Base-by-base conservation (phyloP, 768 basidiomycete species). In the Rhodotorula diobovata region DNA sequence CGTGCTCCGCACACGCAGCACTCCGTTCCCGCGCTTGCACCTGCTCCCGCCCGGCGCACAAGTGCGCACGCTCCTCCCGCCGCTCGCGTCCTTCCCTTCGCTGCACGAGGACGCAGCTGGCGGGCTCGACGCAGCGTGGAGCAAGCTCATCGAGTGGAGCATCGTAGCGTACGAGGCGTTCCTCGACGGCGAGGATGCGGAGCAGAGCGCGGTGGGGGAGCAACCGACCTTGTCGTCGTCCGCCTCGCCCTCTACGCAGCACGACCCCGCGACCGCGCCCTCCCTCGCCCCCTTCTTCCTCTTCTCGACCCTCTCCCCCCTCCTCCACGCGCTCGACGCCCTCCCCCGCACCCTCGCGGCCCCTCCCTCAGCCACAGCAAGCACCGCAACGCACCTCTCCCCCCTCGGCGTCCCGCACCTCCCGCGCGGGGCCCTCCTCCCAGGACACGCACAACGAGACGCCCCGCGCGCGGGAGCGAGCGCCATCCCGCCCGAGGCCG, bases 41-140 rank as follows among this genome's bases (percentile, higher is more conserved):
- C 73, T 74, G 21, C 66, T 74, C 23, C 63, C 73, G 1, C 25
- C 68, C 34, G 39, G 43, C 9, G 32, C 56, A 0, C 68, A 74
- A 53, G 39, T 74, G 23, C 73, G 68, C 34, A 74, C 73, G 3
- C 73, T 74, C 37, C 66, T 67, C 20, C 64, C 72, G 0, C 20
- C 63, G 18, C 0, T 54, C 2, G 32, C 60, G 16, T 30, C 63
- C 16, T 41, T 61, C 35, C 59, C 53, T 39, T 16, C 30, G 28
- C 28, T 28, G 43, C 30, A 2, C 15, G 57, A 41, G 4, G 56
- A 15, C 25, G 28, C 25, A 0, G 58, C 23, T 8, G 18, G n/a
- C 23, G 34, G 37, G n/a, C 28, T 55, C 54, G 57, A 63, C 6
- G 28, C 21, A 0, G 35, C 64, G 10, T 61, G 57, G 57, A 16